phyloP scores from a whole-genome alignment of 352 stramenopile species.

The Blastocystis sp. region DNA sequence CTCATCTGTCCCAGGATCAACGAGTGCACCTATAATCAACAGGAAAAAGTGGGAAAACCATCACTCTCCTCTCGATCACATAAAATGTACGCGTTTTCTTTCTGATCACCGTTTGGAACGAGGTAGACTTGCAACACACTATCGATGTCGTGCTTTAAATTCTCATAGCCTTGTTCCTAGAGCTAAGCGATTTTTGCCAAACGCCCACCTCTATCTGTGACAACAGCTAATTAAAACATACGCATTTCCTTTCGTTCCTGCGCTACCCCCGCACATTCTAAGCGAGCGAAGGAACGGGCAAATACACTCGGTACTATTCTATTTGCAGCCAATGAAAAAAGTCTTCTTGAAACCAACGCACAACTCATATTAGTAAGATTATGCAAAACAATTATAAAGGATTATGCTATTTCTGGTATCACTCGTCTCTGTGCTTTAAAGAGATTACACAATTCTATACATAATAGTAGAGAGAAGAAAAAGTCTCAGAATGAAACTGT shows the following conservation, averaged over 20 bases:
- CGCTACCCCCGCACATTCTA: background rate
- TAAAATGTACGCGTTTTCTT: slow-evolving; percentile 49
- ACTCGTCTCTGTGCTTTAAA: too few relatives aligned
- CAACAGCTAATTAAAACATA: background rate
- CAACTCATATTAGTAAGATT: background rate
- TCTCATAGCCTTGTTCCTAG: background rate
- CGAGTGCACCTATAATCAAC: background rate
- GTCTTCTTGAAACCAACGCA: background rate
- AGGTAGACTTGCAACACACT: slow-evolving; percentile 28
- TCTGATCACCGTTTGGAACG: slow-evolving; percentile 22
- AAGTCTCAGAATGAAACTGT: too few relatives aligned
- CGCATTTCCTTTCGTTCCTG: background rate
- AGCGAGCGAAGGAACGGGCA: background rate
- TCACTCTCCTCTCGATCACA: background rate
- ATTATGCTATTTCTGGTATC: too few relatives aligned
- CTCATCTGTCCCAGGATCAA: slow-evolving; percentile 10
- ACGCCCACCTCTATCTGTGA: background rate
- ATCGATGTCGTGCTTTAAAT: background rate
- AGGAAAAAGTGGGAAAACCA: background rate
- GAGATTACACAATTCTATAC: too few relatives aligned
- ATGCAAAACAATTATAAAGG: background rate
- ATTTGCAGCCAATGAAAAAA: background rate
- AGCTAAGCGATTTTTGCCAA: background rate
- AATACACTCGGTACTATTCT: background rate
- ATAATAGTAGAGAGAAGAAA: too few relatives aligned